phyloP scores from a whole-genome alignment of 495 filamentous ascomycete species.

The Rostrohypoxylon terebratum region DNA sequence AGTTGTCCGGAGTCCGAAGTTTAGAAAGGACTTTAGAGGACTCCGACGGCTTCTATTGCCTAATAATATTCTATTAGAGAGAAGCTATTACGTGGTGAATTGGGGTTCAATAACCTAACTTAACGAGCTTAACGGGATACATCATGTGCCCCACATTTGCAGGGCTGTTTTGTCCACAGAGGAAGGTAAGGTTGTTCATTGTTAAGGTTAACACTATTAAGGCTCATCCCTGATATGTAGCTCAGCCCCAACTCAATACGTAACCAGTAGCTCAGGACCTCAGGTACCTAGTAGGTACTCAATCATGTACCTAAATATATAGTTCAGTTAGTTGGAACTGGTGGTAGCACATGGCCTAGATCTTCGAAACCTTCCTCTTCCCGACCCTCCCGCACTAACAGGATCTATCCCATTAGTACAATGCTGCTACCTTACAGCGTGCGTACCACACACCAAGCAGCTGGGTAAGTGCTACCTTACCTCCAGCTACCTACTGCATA shows the following conservation, averaged over 20 bases:
- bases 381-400: constrained; percentile 10
- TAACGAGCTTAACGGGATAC: background rate
- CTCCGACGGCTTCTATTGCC: background rate
- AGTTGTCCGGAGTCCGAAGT: background rate
- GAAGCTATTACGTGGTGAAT: background rate
- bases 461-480: background rate
- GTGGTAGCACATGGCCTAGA: constrained; percentile 16
- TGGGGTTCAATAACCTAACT: background rate
- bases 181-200: background rate
- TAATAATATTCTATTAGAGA: background rate
- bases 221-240: background rate
- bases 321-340: background rate
- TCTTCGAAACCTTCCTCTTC: constrained; percentile 10
- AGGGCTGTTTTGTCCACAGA: constrained; percentile 5
- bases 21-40: background rate
- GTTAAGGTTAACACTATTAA: background rate
- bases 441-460: too few relatives aligned
- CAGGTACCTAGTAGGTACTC: too few relatives aligned
- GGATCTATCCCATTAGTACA: background rate
- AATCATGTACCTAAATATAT: background rate
- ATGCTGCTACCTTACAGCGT: constrained; percentile 7
- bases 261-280: constrained; percentile 14
- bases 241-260: constrained; percentile 14
- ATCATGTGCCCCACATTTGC: background rate
- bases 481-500: background rate